Evolutionary conservation across 176 grass and related monocot genomes (phyloP).

Genomic region (Triticum timopheevii): DNA sequence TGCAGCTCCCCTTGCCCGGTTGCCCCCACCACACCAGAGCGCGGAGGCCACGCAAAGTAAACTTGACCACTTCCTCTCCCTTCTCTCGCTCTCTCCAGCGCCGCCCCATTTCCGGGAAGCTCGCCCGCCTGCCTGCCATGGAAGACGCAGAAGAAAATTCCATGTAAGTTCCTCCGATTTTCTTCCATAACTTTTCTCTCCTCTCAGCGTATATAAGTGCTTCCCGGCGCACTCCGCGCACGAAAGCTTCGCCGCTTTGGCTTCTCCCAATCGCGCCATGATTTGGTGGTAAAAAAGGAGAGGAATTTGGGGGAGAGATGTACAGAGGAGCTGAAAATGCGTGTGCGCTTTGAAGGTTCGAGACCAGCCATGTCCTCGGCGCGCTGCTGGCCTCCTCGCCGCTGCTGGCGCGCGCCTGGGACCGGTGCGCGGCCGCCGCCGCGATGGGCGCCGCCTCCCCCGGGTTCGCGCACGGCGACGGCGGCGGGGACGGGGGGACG

Average conservation of each 20-base stretch:
- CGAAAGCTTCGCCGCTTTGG: background rate
- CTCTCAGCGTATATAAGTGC: conserved; percentile 28
- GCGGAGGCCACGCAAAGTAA: conserved; percentile 16
- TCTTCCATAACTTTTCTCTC: conserved; percentile 38
- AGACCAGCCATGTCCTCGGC: conserved; percentile 91
- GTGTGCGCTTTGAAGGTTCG: conserved; percentile 58
- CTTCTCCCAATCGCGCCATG: conserved; percentile 15
- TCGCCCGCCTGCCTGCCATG: conserved; percentile 44
- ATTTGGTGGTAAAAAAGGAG: background rate
- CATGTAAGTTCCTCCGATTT: conserved; percentile 51
- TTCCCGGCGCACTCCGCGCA: background rate
- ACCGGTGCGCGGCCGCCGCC: conserved; percentile 47
- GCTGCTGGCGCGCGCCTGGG: conserved; percentile 75
- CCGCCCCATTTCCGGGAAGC: conserved; percentile 33
- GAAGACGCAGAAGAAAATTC: conserved; percentile 60
- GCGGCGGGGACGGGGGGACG: conserved; percentile 27
- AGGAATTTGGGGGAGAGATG: background rate
- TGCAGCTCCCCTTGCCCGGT: background rate
- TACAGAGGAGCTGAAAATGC: conserved; percentile 28
- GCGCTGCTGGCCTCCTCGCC: conserved; percentile 79
- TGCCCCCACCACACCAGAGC: background rate
- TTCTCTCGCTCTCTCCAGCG: background rate
- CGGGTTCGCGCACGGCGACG: conserved; percentile 30
- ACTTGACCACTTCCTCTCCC: conserved; percentile 41
- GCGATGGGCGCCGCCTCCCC: conserved; percentile 7